Evolutionary conservation across 345 rosid genomes (phyloP).

Genomic region (Linum lewisii): DNA sequence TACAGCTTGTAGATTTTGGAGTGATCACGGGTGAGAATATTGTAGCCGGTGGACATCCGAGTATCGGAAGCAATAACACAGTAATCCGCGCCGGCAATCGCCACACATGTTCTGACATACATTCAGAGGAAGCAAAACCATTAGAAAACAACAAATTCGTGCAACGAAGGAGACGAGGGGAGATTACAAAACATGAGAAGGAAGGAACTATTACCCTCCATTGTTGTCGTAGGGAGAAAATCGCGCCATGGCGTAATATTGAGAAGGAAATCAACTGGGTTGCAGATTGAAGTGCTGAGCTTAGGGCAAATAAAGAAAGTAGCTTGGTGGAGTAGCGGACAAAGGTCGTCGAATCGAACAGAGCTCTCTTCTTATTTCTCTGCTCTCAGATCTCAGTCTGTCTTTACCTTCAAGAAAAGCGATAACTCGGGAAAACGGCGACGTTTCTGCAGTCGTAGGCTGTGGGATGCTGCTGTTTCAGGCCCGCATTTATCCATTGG

Average conservation of each 20-base stretch:
- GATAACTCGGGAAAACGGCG: too few species aligned
- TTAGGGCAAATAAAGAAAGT: neutral
- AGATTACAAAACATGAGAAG: neutral
- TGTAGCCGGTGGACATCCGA: slow-evolving; percentile 93
- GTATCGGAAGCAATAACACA: slow-evolving; percentile 96
- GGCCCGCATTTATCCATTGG: too few species aligned
- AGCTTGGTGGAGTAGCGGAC: neutral
- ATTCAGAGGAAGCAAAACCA: neutral
- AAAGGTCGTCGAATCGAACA: neutral
- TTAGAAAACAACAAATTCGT: neutral
- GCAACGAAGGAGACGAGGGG: neutral
- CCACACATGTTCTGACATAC: slow-evolving; percentile 66
- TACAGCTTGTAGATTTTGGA: slow-evolving; percentile 81
- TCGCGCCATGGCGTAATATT: slow-evolving; percentile 50
- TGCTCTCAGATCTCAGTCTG: slow-evolving; percentile 20
- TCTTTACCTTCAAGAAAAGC: slow-evolving; percentile 32
- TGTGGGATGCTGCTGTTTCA: too few species aligned
- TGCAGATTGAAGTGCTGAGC: neutral
- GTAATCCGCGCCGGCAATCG: slow-evolving; percentile 88
- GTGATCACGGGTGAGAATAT: slow-evolving; percentile 81
- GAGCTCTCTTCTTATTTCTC: neutral
- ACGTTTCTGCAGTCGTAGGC: too few species aligned
- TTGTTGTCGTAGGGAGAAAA: slow-evolving; percentile 86
- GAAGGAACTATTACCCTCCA: slow-evolving; percentile 58
- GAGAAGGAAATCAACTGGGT: slow-evolving; percentile 15